Evolutionary conservation across 768 basidiomycete genomes (phyloP).

Genomic region (Pleurotus tuoliensis): DNA sequence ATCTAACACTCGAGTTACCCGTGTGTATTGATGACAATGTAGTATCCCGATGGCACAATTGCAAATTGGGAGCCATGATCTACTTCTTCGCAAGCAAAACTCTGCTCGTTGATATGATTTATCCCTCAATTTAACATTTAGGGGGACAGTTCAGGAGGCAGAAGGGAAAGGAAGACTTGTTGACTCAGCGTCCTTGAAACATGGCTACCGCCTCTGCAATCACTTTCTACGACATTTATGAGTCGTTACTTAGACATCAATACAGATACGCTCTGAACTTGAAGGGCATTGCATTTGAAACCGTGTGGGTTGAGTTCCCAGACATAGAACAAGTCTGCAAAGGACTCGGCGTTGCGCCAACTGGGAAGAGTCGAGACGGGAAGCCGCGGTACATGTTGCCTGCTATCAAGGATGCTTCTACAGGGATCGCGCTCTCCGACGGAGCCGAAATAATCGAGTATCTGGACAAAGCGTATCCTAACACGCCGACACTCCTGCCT

Average conservation of each 20-base stretch:
- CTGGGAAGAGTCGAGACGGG: slow-evolving; percentile 19
- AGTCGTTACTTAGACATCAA: too few species aligned
- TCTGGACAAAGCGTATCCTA: slow-evolving; percentile 28
- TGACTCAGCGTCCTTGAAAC: too few species aligned
- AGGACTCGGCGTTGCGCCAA: slow-evolving; percentile 22
- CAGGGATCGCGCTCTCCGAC: slow-evolving; percentile 25
- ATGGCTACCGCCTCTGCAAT: neutral
- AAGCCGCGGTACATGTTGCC: slow-evolving; percentile 29
- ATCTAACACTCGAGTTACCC: too few species aligned
- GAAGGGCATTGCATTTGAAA: slow-evolving; percentile 22
- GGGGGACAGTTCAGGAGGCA: too few species aligned
- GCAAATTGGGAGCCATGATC: too few species aligned
- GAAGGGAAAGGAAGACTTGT: too few species aligned
- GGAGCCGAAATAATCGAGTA: slow-evolving; percentile 32
- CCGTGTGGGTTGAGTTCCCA: slow-evolving; percentile 21
- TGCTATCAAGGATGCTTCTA: slow-evolving; percentile 19
- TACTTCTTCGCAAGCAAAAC: too few species aligned
- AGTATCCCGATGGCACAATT: too few species aligned
- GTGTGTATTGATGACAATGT: too few species aligned
- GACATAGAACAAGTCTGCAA: slow-evolving; percentile 23
- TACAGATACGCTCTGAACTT: slow-evolving; percentile 15
- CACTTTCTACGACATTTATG: neutral
- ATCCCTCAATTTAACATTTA: too few species aligned
- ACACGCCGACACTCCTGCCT: neutral
- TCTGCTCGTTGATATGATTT: too few species aligned